phyloP scores from a whole-genome alignment of 345 rosid species.

The Salix arbutifolia region DNA sequence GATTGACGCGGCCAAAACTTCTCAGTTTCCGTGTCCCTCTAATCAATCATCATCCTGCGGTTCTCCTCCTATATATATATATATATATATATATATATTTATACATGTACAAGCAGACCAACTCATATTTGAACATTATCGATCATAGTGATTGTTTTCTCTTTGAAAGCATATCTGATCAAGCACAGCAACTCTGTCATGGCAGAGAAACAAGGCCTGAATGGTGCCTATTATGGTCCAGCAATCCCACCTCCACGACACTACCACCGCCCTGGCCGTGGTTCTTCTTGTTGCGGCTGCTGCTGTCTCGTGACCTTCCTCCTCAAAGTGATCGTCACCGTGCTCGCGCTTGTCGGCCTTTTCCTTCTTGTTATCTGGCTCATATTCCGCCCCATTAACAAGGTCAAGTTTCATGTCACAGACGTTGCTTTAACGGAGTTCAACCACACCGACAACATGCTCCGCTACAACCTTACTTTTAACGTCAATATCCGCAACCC shows the following conservation, averaged over 20 bases:
- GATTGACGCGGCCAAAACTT: background rate
- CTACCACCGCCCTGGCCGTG: constrained; percentile 49
- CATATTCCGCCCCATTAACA: constrained; percentile 36
- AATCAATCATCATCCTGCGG: background rate
- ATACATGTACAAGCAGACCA: background rate
- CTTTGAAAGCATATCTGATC: background rate
- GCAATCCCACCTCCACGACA: constrained; percentile 46
- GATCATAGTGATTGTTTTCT: background rate
- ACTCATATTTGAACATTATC: background rate
- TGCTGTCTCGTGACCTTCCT: constrained; percentile 58
- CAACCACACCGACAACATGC: constrained; percentile 28
- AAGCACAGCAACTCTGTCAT: constrained; percentile 12
- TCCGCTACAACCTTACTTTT: constrained; percentile 29
- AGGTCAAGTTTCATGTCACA: constrained; percentile 37
- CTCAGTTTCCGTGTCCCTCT: background rate
- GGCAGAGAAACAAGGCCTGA: constrained; percentile 56
- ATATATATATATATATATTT: background rate
- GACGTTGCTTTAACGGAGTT: constrained; percentile 35
- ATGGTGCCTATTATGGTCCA: constrained; percentile 73
- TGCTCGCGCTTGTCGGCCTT: constrained; percentile 32
- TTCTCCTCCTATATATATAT: background rate
- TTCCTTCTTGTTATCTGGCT: constrained; percentile 40
- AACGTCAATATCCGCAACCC: constrained; percentile 39
- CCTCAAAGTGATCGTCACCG: constrained; percentile 36
- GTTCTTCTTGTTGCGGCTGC: constrained; percentile 42